These are phyloP conservation scores for Xylaria scruposa DNA, from an alignment of 495 filamentous ascomycete species.

Conservation along the genomic window DNA sequence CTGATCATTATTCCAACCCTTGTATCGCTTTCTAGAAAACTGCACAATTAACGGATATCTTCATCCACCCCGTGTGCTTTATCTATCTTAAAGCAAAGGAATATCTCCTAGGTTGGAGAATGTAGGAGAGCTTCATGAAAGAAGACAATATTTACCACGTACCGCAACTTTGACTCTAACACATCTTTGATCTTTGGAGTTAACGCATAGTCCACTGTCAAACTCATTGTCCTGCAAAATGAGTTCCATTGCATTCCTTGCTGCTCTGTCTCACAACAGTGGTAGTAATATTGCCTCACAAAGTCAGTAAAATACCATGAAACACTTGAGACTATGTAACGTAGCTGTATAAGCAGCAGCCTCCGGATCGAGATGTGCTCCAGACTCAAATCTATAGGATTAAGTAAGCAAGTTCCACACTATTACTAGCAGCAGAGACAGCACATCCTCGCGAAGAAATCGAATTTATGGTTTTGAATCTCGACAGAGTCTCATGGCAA, in stretches of 20 bases:
- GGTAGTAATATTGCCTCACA: neutral
- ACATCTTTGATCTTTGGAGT: neutral
- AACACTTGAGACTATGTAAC: neutral
- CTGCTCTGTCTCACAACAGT: neutral
- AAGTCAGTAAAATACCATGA: neutral
- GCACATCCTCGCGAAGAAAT: neutral
- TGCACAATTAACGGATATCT: neutral
- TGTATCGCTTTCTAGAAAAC: neutral
- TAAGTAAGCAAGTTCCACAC: neutral
- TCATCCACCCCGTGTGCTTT: neutral
- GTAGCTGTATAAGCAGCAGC: neutral
- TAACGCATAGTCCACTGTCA: too few relatives aligned
- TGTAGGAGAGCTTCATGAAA: neutral
- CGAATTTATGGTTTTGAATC: neutral
- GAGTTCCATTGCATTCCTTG: neutral
- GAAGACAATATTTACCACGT: neutral
- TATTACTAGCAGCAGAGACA: neutral
- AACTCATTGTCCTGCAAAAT: neutral
- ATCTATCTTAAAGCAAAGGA: neutral
- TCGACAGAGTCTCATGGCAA: neutral
- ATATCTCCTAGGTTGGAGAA: neutral
- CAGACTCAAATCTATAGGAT: neutral
- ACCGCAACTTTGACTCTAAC: neutral
- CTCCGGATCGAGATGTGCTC: neutral
- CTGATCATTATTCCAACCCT: neutral